phyloP scores from a whole-genome alignment of 345 rosid genomes.

The Zanthoxylum bungeanum region DNA sequence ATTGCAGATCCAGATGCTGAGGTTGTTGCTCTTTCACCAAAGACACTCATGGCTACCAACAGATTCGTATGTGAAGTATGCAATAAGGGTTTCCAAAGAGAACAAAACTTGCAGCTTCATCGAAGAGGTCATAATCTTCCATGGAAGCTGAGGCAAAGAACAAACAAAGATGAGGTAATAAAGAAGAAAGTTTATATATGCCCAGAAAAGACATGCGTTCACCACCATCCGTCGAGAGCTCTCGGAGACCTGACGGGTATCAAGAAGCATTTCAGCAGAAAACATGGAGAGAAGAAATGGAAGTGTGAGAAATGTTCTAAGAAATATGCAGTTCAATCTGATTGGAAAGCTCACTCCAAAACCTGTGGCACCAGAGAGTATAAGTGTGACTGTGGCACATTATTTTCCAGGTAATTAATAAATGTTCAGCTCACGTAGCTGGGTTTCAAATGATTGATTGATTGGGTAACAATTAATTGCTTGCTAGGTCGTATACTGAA shows the following conservation, averaged over 20 bases:
- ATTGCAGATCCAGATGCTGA: slow-evolving; percentile 99
- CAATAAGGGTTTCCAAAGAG: slow-evolving; percentile 96
- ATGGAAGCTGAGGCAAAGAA: slow-evolving; percentile 86
- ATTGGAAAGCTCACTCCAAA: slow-evolving; percentile 96
- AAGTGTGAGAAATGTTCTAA: slow-evolving; percentile 96
- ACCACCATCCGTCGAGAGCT: slow-evolving; percentile 81
- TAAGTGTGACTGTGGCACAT: slow-evolving; percentile 92
- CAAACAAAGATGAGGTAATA: slow-evolving; percentile 61
- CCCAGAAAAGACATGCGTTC: slow-evolving; percentile 90
- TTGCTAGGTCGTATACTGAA: too few species aligned
- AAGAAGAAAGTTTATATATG: slow-evolving; percentile 81
- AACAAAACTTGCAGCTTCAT: slow-evolving; percentile 94
- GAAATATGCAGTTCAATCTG: slow-evolving; percentile 95
- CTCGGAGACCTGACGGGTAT: slow-evolving; percentile 96
- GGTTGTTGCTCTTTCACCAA: slow-evolving; percentile 90
- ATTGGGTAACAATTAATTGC: slow-evolving; percentile 1
- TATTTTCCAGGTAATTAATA: slow-evolving; percentile 82
- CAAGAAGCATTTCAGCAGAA: slow-evolving; percentile 89
- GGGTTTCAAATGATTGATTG: too few species aligned
- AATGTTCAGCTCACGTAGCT: too few species aligned
- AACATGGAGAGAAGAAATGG: slow-evolving; percentile 97
- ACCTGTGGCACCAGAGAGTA: slow-evolving; percentile 97
- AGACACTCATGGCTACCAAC: slow-evolving; percentile 89
- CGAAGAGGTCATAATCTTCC: slow-evolving; percentile 96
- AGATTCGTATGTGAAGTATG: slow-evolving; percentile 90